Conservation (phyloP, 129 eudicot species). For the Flaveria robusta region DNA sequence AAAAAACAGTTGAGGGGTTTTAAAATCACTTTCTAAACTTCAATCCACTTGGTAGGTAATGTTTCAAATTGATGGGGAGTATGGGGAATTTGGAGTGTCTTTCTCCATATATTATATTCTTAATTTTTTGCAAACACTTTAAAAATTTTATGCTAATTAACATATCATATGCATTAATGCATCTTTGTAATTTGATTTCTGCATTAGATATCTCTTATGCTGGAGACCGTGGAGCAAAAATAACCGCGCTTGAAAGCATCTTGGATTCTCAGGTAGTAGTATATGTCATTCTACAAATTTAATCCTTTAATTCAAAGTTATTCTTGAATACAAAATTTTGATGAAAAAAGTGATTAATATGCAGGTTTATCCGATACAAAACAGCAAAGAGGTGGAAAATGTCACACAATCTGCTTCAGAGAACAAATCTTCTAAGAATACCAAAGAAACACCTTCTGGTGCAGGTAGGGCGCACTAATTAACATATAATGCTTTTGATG, state of each 20-base stretch:
- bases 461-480: slow-evolving; percentile 45
- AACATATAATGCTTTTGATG: neutral
- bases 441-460: slow-evolving; percentile 45
- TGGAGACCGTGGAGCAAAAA: slow-evolving; percentile 50
- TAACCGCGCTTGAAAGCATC: slow-evolving; percentile 61
- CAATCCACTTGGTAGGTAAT: neutral
- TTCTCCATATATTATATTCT: neutral
- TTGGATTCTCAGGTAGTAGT: slow-evolving; percentile 72
- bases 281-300: slow-evolving; percentile 8
- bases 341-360: slow-evolving; percentile 20
- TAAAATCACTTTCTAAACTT: neutral
- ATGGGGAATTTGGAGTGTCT: too few species aligned
- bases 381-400: slow-evolving; percentile 45
- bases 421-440: slow-evolving; percentile 31
- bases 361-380: slow-evolving; percentile 53
- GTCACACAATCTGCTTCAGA: slow-evolving; percentile 44
- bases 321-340: slow-evolving; percentile 1
- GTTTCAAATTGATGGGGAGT: neutral
- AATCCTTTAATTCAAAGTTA: slow-evolving; percentile 17
- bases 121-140: neutral
- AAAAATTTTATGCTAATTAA: neutral
- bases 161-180: neutral
- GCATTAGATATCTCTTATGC: slow-evolving; percentile 57
- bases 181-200: slow-evolving; percentile 16
- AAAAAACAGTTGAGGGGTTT: neutral